Percentiles rank a stretch among this genome's conserved stretches.
phyloP scores from a whole-genome alignment of 1,139 yeast genomes.

The Sugiyamaella sp. region DNA sequence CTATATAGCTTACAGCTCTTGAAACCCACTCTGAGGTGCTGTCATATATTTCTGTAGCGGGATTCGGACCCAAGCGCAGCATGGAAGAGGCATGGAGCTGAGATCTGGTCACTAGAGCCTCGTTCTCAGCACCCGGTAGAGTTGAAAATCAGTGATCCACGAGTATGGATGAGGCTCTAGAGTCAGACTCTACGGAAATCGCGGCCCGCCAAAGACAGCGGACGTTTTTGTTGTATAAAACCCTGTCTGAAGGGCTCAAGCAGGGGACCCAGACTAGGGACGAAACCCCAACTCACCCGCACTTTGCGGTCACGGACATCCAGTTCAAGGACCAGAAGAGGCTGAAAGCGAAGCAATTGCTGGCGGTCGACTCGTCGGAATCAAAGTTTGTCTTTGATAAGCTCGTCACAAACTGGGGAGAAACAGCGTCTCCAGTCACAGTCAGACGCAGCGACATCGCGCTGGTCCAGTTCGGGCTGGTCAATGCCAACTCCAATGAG shows the following conservation, averaged over 20 bases:
- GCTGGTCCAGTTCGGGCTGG: conserved; percentile 20
- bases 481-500: no score
- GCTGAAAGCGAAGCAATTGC: conserved; percentile 24
- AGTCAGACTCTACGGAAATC: background rate
- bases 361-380: conserved; percentile 36
- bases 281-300: background rate
- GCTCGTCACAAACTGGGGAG: conserved; percentile 35
- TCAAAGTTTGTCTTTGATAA: conserved; percentile 32
- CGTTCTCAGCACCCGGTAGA: no score
- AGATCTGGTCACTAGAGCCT: no score
- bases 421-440: conserved; percentile 25
- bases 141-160: background rate
- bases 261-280: background rate
- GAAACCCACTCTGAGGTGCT: no score
- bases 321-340: conserved; percentile 22
- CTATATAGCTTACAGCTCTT: no score
- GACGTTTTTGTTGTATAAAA: conserved; percentile 17
- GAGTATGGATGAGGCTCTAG: background rate
- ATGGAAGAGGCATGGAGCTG: no score
- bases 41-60: no score
- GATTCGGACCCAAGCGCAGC: no score
- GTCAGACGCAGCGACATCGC: conserved; percentile 32
- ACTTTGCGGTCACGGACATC: conserved; percentile 2
- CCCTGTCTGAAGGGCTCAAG: conserved; percentile 10
- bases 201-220: conserved; percentile 19